Evolutionary conservation across 2,329 filamentous ascomycete genomes (phyloP).

Genomic region (Sarocladiaceae sp.): DNA sequence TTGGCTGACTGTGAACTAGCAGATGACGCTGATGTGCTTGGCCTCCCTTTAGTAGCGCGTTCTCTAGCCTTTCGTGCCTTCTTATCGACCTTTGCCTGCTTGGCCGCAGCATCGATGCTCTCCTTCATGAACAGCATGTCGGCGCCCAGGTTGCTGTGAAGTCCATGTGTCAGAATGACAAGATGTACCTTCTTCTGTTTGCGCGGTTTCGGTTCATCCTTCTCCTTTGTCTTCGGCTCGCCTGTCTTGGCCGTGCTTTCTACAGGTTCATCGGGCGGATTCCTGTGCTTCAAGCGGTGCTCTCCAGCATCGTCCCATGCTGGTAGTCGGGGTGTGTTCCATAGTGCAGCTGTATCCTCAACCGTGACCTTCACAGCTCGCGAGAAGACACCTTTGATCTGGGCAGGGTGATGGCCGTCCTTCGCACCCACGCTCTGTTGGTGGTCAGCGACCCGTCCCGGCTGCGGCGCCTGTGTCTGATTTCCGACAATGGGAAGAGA

Average conservation of each 20-base stretch:
- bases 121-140: slow-evolving; percentile 98
- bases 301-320: slow-evolving; percentile 48
- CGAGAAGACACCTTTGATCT: slow-evolving; percentile 77
- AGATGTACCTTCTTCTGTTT: slow-evolving; percentile 81
- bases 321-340: slow-evolving; percentile 87
- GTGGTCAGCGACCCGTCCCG: slow-evolving; percentile 73
- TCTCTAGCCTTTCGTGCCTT: slow-evolving; percentile 54
- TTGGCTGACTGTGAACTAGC: background rate
- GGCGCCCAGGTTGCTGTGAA: slow-evolving; percentile 92
- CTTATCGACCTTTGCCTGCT: slow-evolving; percentile 67
- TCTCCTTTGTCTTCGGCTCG: slow-evolving; percentile 22
- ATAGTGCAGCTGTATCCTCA: slow-evolving; percentile 84
- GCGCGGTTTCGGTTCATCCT: slow-evolving; percentile 22
- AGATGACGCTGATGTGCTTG: background rate
- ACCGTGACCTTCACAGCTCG: slow-evolving; percentile 72
- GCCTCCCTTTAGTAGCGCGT: slow-evolving; percentile 27
- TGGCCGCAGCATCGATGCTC: slow-evolving; percentile 83
- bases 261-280: slow-evolving; percentile 25
- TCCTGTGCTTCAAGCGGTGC: slow-evolving; percentile 19
- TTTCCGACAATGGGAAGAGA: slow-evolving; percentile 41
- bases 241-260: slow-evolving; percentile 30
- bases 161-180: slow-evolving; percentile 86
- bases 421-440: slow-evolving; percentile 58
- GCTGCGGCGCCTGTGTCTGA: slow-evolving; percentile 48
- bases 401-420: slow-evolving; percentile 56